phyloP scores from a whole-genome alignment of 75 land plant species.

The Ceratopteris richardii region DNA sequence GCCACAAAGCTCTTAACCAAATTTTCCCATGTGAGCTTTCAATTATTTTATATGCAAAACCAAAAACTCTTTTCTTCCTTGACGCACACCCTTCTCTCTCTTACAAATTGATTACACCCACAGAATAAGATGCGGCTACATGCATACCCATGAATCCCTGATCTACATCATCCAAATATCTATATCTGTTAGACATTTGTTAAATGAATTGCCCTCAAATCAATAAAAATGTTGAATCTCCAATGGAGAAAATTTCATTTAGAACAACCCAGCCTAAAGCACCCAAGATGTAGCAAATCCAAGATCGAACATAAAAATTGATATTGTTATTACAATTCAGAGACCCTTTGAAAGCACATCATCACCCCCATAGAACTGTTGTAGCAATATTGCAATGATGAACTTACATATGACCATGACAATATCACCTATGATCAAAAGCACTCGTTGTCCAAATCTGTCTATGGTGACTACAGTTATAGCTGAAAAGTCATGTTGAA shows the following conservation, averaged over 20 bases:
- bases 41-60: too few species aligned
- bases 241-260: constrained; percentile 76
- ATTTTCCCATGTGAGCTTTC: too few species aligned
- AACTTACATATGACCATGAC: constrained; percentile 68
- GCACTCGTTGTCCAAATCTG: constrained; percentile 51
- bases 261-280: constrained; percentile 88
- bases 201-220: too few species aligned
- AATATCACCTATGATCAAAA: constrained; percentile 63
- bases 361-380: constrained; percentile 42
- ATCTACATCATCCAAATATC: too few species aligned
- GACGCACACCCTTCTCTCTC: constrained; percentile 75
- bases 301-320: constrained; percentile 45
- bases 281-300: constrained; percentile 92
- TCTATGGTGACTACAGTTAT: constrained; percentile 60
- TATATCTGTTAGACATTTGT: too few species aligned
- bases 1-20: too few species aligned
- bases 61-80: too few species aligned
- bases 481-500: constrained; percentile 81
- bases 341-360: constrained; percentile 28
- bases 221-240: constrained; percentile 67
- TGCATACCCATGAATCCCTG: too few species aligned
- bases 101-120: too few species aligned
- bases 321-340: constrained; percentile 37
- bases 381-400: constrained; percentile 40
- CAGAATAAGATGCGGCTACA: too few species aligned